Evolutionary conservation across 1,139 yeast genomes (phyloP).

Genomic region (Lodderomyces metapsilosis): DNA sequence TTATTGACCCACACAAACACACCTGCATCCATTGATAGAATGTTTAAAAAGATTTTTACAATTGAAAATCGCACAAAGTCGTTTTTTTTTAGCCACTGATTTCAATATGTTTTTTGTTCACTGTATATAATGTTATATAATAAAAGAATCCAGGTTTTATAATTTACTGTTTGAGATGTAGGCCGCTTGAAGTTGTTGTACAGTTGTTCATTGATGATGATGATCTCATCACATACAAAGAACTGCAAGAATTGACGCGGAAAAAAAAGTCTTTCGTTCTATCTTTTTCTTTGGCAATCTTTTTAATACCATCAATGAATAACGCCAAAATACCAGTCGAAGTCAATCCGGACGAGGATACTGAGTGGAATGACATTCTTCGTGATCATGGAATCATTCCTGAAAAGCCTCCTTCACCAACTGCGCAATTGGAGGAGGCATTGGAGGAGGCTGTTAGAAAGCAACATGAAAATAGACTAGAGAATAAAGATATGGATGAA

Average conservation of each 20-base stretch:
- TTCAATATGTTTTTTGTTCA: conserved; percentile 1
- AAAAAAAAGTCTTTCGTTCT: neutral
- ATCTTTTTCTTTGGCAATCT: too few species aligned
- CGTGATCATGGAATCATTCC: conserved; percentile 91
- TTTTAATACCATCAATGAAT: too few species aligned
- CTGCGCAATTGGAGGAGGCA: conserved; percentile 83
- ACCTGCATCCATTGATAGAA: conserved; percentile 1
- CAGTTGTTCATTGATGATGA: too few species aligned
- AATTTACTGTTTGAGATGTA: too few species aligned
- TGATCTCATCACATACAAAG: too few species aligned
- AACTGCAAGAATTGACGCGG: neutral
- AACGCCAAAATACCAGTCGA: conserved; percentile 60
- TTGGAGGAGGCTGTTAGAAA: conserved; percentile 74
- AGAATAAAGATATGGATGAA: conserved; percentile 73
- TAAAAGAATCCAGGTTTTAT: neutral
- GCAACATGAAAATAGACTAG: conserved; percentile 76
- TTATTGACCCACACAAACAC: neutral
- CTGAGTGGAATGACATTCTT: conserved; percentile 97
- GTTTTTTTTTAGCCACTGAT: neutral
- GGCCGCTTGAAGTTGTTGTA: too few species aligned
- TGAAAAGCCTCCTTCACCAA: conserved; percentile 85
- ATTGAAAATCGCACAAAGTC: too few species aligned
- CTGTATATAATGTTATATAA: conserved; percentile 1
- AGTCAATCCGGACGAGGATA: conserved; percentile 93
- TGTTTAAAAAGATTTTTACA: neutral